Percentiles rank a stretch among this genome's conserved stretches.
phyloP scores from a whole-genome alignment of 2,329 filamentous ascomycete genomes.

The Talaromyces amestolkiae region DNA sequence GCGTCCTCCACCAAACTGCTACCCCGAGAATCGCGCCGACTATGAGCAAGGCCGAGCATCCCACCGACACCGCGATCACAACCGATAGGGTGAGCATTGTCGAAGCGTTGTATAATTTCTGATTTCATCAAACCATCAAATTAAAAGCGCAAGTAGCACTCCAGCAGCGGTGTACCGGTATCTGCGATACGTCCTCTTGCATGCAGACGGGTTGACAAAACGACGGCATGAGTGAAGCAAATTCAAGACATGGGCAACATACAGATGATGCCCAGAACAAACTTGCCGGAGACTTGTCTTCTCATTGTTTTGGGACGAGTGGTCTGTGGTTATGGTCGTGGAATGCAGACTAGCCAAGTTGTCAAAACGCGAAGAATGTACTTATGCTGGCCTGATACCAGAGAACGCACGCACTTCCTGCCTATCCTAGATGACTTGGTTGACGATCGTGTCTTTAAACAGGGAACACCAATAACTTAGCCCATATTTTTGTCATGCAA shows the following conservation, averaged over 20 bases:
- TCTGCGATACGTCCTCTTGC: constrained; percentile 11
- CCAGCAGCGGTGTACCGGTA: background rate
- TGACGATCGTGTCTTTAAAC: constrained; percentile 13
- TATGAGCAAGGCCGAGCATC: constrained; percentile 34
- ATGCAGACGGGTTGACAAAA: constrained; percentile 6
- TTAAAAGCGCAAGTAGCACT: background rate
- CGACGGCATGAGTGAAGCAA: constrained; percentile 9
- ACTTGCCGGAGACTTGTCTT: background rate
- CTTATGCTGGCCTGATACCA: background rate
- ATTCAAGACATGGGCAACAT: background rate
- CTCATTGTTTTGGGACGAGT: constrained; percentile 14
- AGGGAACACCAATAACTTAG: background rate
- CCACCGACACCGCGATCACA: constrained; percentile 37
- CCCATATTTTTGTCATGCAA: background rate
- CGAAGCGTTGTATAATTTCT: background rate
- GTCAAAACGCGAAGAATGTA: constrained; percentile 20
- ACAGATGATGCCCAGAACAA: background rate
- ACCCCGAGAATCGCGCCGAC: constrained; percentile 33
- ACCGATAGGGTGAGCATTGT: constrained; percentile 35
- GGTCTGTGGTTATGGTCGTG: constrained; percentile 9
- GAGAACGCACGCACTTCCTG: background rate
- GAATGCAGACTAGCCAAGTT: constrained; percentile 17
- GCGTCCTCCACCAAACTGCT: constrained; percentile 36
- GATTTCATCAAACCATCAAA: background rate
- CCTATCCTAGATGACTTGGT: background rate